Evolutionary conservation across 1,284 basidiomycete species (phyloP).

Genomic region (Tilletia horrida): DNA sequence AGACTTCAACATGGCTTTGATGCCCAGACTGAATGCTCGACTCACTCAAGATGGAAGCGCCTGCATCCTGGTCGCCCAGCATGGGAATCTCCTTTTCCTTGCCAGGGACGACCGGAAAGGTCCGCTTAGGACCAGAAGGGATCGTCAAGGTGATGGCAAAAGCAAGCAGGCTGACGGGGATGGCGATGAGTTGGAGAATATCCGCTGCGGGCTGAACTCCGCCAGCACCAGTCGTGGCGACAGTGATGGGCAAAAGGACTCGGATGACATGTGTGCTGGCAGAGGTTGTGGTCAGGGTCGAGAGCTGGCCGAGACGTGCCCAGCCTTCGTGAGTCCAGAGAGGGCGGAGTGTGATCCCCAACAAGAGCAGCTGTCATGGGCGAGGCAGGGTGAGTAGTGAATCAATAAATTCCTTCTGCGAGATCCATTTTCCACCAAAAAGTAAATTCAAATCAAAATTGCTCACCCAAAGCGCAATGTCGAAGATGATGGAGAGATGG

Average conservation of each 20-base stretch:
- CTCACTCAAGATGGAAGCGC: constrained; percentile 3
- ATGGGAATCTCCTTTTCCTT: not conserved
- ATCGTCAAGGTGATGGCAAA: not conserved
- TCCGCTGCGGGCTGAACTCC: not conserved
- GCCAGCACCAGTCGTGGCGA: not conserved
- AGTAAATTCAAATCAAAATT: too few species aligned
- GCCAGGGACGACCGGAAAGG: not conserved
- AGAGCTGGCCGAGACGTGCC: constrained; percentile 3
- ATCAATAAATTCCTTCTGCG: too few species aligned
- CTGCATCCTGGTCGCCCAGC: constrained; percentile 7
- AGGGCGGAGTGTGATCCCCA: constrained; percentile 9
- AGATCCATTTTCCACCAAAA: too few species aligned
- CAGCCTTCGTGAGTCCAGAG: constrained; percentile 5
- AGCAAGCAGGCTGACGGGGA: not conserved
- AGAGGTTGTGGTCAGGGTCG: not conserved
- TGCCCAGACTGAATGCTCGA: too few species aligned
- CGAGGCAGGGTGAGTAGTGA: not conserved
- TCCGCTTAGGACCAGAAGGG: constrained; percentile 1
- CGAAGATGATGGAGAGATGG: not conserved
- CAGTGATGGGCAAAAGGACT: not conserved
- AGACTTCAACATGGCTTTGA: too few species aligned
- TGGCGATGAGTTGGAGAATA: not conserved
- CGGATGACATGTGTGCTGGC: not conserved
- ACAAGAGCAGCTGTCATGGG: not conserved
- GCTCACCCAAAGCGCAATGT: constrained; percentile 8